Conservation (phyloP, 2,329 filamentous ascomycete species). For the Pyrenophora teres region DNA sequence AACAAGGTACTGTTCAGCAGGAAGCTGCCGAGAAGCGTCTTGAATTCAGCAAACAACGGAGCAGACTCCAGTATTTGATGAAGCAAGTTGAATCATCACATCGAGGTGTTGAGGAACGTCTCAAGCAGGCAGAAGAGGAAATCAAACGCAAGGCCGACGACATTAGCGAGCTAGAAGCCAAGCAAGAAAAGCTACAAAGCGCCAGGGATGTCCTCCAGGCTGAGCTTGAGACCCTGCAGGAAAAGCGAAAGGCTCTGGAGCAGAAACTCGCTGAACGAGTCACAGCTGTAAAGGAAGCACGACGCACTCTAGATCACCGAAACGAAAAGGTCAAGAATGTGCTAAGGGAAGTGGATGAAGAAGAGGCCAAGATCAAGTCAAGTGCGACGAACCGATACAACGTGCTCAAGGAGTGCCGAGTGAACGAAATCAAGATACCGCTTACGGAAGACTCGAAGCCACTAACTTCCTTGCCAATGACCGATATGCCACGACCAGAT, state of each 20-base stretch:
- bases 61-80: constrained; percentile 64
- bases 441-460: constrained; percentile 70
- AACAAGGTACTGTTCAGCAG: constrained; percentile 90
- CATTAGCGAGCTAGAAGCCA: constrained; percentile 65
- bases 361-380: constrained; percentile 87
- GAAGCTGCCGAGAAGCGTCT: constrained; percentile 85
- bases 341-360: constrained; percentile 72
- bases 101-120: constrained; percentile 69
- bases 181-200: constrained; percentile 76
- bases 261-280: constrained; percentile 70
- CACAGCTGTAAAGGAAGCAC: constrained; percentile 77
- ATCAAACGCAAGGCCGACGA: constrained; percentile 69
- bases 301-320: constrained; percentile 79
- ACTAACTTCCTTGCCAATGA: constrained; percentile 83
- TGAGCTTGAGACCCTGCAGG: constrained; percentile 75
- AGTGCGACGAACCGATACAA: constrained; percentile 83
- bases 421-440: constrained; percentile 90
- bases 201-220: constrained; percentile 73
- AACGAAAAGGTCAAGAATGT: constrained; percentile 80
- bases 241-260: constrained; percentile 71
- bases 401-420: constrained; percentile 83
- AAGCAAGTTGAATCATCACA: constrained; percentile 73
- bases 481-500: constrained; percentile 74
- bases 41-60: constrained; percentile 80
- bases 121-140: constrained; percentile 69